Base-by-base conservation (phyloP, 768 basidiomycete species). In the Trametes gibbosa region DNA sequence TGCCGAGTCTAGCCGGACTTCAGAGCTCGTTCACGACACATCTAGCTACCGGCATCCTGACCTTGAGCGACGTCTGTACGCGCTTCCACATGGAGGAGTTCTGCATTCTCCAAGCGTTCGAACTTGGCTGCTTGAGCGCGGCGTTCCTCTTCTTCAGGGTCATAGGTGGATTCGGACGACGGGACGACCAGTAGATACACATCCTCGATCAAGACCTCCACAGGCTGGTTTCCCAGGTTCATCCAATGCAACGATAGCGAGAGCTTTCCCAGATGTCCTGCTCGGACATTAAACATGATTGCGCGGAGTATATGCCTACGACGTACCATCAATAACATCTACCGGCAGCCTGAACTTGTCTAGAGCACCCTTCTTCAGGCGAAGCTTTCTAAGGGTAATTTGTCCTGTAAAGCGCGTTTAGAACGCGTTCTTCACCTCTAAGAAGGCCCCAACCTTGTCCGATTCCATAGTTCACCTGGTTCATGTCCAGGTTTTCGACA, bases 301-400 rank as follows among this genome's bases (percentile, higher is more conserved):
- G 9, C 12, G 14, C 23, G 12, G 5, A 39, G 25, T 40, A 17
- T n/a, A 6, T 4, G 29, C 35, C 21, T 41, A 10, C 16, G 17
- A 53, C 59, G 19, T 45, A 90, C 95, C 97, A 79, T 98, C 93
- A 12, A 91, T 76, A 12, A 99, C 94, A 77, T 98, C 95, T 0
- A 99, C 86, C 0, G 97, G 97, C 21, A 99, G 79, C 57, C 93
- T 83, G 72, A 98, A 97, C 72, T 96, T 94, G 74, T 98, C 97
- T 49, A 99, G 77, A 0, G 91, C 94, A 43, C 91, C 90, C 74
- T 87, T 94, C 77, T 96, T 98, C 64, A 99, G 81, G 53, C 87
- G 87, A 49, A 99, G 74, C 66, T 91, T 89, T 27, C 84, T 81
- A 52, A 97, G 78, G 7, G 86, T 89, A 50, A 92, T 72, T 73